Conservation (phyloP, 129 eudicot species). For the Chrysanthemum seticuspe region DNA sequence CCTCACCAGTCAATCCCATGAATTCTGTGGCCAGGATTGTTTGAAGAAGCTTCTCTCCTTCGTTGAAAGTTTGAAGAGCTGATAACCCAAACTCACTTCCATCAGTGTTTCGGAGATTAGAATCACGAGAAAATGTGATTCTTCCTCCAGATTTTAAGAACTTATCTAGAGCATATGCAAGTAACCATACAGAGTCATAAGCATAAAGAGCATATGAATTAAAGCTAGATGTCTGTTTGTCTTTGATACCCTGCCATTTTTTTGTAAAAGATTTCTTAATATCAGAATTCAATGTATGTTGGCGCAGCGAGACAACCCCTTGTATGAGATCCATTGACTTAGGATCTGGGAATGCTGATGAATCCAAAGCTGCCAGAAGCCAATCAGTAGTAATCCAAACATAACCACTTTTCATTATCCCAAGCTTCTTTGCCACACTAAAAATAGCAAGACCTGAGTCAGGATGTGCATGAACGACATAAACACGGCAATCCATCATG, state of each 20-base stretch:
- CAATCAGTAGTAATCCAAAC: constrained; percentile 91
- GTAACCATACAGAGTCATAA: constrained; percentile 76
- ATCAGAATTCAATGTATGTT: constrained; percentile 56
- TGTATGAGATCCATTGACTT: constrained; percentile 49
- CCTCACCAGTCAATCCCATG: constrained; percentile 59
- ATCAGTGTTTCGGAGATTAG: constrained; percentile 32
- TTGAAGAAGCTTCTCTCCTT: constrained; percentile 55
- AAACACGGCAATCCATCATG: constrained; percentile 73
- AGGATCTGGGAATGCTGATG: constrained; percentile 36
- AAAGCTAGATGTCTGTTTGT: constrained; percentile 34
- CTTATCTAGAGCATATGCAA: constrained; percentile 71
- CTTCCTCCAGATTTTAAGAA: constrained; percentile 46
- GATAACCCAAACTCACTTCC: constrained; percentile 48
- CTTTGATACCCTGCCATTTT: constrained; percentile 47
- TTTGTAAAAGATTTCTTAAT: constrained; percentile 35
- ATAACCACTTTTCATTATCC: constrained; percentile 64
- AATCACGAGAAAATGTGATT: constrained; percentile 55
- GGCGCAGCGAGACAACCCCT: constrained; percentile 74
- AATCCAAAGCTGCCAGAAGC: constrained; percentile 71
- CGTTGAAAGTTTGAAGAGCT: constrained; percentile 51
- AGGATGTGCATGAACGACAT: constrained; percentile 78
- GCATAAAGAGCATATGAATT: constrained; percentile 77
- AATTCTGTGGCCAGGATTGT: constrained; percentile 46
- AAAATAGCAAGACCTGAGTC: constrained; percentile 68
- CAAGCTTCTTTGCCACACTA: constrained; percentile 53